Evolutionary conservation across 768 basidiomycete genomes (phyloP).

Genomic region (Brasilioporus rufonigricans): DNA sequence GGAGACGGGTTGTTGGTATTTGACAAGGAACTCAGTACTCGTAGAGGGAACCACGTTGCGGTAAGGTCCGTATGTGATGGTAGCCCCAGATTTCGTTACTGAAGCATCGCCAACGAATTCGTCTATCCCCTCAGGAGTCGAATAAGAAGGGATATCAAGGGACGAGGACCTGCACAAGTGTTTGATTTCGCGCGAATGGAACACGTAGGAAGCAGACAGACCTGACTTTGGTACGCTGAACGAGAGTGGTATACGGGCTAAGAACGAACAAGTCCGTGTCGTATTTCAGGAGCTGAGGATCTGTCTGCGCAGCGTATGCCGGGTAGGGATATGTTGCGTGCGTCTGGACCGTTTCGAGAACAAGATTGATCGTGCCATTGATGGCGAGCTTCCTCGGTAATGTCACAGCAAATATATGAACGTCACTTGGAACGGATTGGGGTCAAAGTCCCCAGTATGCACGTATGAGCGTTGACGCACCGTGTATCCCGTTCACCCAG

Average conservation of each 20-base stretch:
- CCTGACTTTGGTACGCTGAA: constrained; percentile 88
- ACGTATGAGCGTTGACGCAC: constrained; percentile 40
- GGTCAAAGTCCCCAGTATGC: constrained; percentile 10
- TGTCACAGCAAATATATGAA: constrained; percentile 56
- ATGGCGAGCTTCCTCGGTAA: constrained; percentile 59
- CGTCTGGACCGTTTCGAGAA: constrained; percentile 75
- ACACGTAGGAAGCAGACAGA: constrained; percentile 35
- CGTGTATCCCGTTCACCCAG: constrained; percentile 45
- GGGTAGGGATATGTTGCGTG: constrained; percentile 81
- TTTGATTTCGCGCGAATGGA: constrained; percentile 1
- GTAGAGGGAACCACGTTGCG: constrained; percentile 68
- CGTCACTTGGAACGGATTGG: constrained; percentile 37
- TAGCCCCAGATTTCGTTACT: constrained; percentile 72
- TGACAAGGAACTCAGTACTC: constrained; percentile 50
- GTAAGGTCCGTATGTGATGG: constrained; percentile 88
- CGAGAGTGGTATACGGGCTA: constrained; percentile 77
- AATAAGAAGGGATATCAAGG: constrained; percentile 70
- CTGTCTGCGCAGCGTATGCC: constrained; percentile 64
- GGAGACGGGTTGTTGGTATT: constrained; percentile 60
- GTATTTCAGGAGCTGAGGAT: constrained; percentile 80
- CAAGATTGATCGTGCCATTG: constrained; percentile 68
- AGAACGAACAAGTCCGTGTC: constrained; percentile 73
- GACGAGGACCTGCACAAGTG: constrained; percentile 54
- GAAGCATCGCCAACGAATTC: constrained; percentile 58
- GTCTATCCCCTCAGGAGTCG: constrained; percentile 59